These are phyloP conservation scores for Annona squamosa DNA, from an alignment of 164 flowering plant genomes.

Conservation along the genomic window DNA sequence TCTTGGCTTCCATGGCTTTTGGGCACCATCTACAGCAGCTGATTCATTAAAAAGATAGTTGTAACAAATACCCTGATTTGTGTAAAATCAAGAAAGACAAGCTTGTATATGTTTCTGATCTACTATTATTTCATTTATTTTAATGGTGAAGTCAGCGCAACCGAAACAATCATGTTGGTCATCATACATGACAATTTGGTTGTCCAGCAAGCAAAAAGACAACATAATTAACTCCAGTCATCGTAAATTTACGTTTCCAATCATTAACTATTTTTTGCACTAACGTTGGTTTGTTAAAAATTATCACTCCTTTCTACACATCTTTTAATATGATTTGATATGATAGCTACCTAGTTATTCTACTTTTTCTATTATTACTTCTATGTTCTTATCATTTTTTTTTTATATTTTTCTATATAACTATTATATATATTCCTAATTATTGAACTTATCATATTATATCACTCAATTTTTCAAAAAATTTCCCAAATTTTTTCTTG, in stretches of 20 bases:
- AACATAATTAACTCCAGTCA: neutral
- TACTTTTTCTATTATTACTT: no score
- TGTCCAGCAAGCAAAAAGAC: neutral
- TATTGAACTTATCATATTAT: no score
- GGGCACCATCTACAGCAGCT: conserved; percentile 33
- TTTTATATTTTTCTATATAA: no score
- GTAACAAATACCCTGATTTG: neutral
- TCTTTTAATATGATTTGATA: no score
- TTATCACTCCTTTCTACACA: neutral
- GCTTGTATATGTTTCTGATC: neutral
- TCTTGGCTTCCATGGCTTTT: conserved; percentile 87
- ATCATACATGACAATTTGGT: neutral
- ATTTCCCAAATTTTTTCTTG: no score
- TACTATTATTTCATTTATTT: no score
- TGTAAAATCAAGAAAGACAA: no score
- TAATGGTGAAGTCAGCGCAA: neutral
- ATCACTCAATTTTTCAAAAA: no score
- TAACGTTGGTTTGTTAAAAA: neutral
- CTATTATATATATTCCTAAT: no score
- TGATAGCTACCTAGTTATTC: no score
- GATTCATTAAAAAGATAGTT: neutral
- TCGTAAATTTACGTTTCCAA: neutral
- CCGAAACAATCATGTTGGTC: neutral
- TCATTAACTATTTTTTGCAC: neutral
- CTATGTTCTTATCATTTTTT: no score